A percentile compares a stretch with the other conserved stretches of the same genome.
These are phyloP conservation scores for Oryza brachyantha DNA, from an alignment of 176 grass and related monocot genomes.

Conservation along the genomic window DNA sequence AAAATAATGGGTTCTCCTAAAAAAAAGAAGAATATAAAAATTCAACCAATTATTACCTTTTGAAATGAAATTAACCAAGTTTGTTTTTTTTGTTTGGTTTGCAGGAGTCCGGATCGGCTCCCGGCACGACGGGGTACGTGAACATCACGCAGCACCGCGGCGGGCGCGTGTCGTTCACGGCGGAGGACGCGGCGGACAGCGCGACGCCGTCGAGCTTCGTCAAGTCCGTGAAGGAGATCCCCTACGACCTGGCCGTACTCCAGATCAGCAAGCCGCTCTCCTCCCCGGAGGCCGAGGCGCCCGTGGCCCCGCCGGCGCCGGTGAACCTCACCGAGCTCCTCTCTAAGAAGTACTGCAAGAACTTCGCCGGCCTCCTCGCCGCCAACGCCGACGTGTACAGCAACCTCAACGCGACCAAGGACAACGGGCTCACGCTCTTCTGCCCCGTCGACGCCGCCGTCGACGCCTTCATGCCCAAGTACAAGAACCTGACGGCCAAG, in stretches of 20 bases:
- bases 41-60: too few relatives aligned
- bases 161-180: slow-evolving; percentile 51
- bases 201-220: slow-evolving; percentile 33
- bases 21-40: too few relatives aligned
- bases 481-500: slow-evolving; percentile 79
- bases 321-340: slow-evolving; percentile 81
- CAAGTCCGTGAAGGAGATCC: slow-evolving; percentile 57
- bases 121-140: slow-evolving; percentile 57
- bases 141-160: slow-evolving; percentile 66
- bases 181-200: slow-evolving; percentile 41
- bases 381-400: slow-evolving; percentile 44
- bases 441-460: slow-evolving; percentile 66
- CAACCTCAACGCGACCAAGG: slow-evolving; percentile 63
- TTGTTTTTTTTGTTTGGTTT: not conserved
- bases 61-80: not conserved
- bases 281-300: slow-evolving; percentile 64
- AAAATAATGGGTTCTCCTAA: too few relatives aligned
- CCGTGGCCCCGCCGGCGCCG: slow-evolving; percentile 47
- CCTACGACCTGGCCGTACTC: slow-evolving; percentile 64
- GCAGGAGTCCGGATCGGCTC: slow-evolving; percentile 54
- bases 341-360: slow-evolving; percentile 78
- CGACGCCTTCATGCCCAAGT: slow-evolving; percentile 61
- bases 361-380: slow-evolving; percentile 57
- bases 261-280: slow-evolving; percentile 49
- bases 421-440: slow-evolving; percentile 68